phyloP scores from a whole-genome alignment of 768 basidiomycete genomes.

The Lentinula raphanica region DNA sequence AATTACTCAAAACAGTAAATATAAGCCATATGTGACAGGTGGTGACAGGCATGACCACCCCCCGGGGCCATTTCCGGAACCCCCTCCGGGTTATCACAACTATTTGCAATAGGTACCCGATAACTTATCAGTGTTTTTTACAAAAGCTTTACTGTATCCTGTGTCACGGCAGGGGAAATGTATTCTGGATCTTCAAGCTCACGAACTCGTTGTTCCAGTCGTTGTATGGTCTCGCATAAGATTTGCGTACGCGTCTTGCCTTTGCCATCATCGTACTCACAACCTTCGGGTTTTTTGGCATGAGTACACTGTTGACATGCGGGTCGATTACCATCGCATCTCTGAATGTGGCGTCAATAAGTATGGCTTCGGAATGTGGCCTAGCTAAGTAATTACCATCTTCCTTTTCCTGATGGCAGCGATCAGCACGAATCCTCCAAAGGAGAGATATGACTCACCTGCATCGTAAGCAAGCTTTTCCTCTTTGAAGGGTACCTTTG shows the following conservation, averaged over 20 bases:
- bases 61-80: too few species aligned
- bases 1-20: too few species aligned
- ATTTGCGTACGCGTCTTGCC: conserved; percentile 78
- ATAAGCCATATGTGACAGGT: too few species aligned
- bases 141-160: too few species aligned
- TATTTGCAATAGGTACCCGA: too few species aligned
- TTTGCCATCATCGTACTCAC: conserved; percentile 83
- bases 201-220: conserved; percentile 64
- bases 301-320: conserved; percentile 74
- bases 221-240: conserved; percentile 70
- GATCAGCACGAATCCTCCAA: neutral
- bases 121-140: too few species aligned
- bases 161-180: conserved; percentile 59
- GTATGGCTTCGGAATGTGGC: conserved; percentile 5
- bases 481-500: conserved; percentile 51
- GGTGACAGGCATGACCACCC: too few species aligned
- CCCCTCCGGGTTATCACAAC: too few species aligned
- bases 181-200: conserved; percentile 76
- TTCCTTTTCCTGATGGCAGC: conserved; percentile 53
- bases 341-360: conserved; percentile 33
- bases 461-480: conserved; percentile 70
- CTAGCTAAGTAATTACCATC: conserved; percentile 40
- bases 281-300: conserved; percentile 69
- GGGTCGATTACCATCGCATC: conserved; percentile 74
- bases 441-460: conserved; percentile 36